Base-by-base conservation (phyloP, 371 early-diverging fungal species). In the Rhizopus delemar region DNA sequence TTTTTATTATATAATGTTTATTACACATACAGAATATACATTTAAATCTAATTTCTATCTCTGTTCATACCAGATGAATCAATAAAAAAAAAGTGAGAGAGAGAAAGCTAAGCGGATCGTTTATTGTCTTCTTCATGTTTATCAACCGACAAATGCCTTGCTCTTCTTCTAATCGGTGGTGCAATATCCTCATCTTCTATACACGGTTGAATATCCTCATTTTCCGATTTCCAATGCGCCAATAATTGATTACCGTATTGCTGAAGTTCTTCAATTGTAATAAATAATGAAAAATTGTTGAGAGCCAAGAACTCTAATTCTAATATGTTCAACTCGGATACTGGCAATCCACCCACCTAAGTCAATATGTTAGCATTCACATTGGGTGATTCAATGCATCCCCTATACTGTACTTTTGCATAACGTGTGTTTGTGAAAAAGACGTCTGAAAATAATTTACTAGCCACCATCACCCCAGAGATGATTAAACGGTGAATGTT, bases 361-460 rank as follows among this genome's bases (percentile, higher is more conserved):
- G 12, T 39, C 4, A 62, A 13, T 35, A 41, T 32, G 16, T 41
- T 48, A 15, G 13, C 45, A 58, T 39, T 56, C 41, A 39, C 8
- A 28, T 29, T 16, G 31, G 13, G 22, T 13, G 8, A 4, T n/a
- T 31, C 46, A 6, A 12, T n/a, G 7, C 22, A 57, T 29, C n/a
- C 15, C 7, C 32, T 38, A 16, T 12, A 63, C 22, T 22, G 22
- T 63, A 86, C 87, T 83, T 89, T 92, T 51, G 93, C 91, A 65
- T 93, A 93, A 33, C 94, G 82, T 32, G 92, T 86, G 62, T 95
- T 96, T 33, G 95, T 93, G 69, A 87, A 96, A 58, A 96, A 96
- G 43, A 94, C 86, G 66, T 96, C 96, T 0, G 89, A 89, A 59
- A 88, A 89, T 59, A 91, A 87, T 70, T 96, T 96, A 53, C 91